phyloP scores from a whole-genome alignment of 2,329 filamentous ascomycete genomes.

The Dendrostoma leiphaemia region DNA sequence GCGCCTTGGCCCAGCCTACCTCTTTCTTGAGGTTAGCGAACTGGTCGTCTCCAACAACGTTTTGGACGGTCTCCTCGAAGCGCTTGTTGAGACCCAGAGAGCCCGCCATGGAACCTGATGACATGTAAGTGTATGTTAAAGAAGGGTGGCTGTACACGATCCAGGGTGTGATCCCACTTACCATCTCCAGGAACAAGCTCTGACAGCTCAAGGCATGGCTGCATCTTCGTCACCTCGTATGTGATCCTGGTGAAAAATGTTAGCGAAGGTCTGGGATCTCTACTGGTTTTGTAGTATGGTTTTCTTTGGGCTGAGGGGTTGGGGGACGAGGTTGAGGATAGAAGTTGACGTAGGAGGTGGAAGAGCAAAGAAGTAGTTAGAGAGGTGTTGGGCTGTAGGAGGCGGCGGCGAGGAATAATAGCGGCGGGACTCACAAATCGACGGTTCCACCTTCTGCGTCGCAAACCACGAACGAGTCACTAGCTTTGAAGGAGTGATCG shows the following conservation, averaged over 20 bases:
- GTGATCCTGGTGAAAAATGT: too few species aligned
- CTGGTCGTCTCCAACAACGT: not conserved
- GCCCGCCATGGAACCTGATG: not conserved
- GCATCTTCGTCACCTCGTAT: not conserved
- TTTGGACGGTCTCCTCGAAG: not conserved
- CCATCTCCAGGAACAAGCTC: slow-evolving; percentile 4
- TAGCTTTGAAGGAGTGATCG: not conserved
- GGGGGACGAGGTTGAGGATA: too few species aligned
- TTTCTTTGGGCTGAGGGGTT: too few species aligned
- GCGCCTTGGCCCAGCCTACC: slow-evolving; percentile 1
- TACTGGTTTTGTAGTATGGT: too few species aligned
- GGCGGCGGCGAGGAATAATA: too few species aligned
- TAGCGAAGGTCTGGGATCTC: too few species aligned
- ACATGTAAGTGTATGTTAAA: not conserved
- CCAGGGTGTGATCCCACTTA: not conserved
- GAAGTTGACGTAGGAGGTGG: too few species aligned
- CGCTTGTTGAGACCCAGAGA: not conserved
- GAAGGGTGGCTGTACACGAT: not conserved
- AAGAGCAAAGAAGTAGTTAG: too few species aligned
- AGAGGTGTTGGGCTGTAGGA: too few species aligned
- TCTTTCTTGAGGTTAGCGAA: not conserved
- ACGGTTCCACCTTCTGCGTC: slow-evolving; percentile 8
- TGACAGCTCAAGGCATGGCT: not conserved
- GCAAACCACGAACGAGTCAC: not conserved
- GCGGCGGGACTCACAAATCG: too few species aligned